Percentiles rank a stretch among this genome's conserved stretches.
Conservation (phyloP, 1,284 basidiomycete genomes). For the Prillingera fragicola region DNA sequence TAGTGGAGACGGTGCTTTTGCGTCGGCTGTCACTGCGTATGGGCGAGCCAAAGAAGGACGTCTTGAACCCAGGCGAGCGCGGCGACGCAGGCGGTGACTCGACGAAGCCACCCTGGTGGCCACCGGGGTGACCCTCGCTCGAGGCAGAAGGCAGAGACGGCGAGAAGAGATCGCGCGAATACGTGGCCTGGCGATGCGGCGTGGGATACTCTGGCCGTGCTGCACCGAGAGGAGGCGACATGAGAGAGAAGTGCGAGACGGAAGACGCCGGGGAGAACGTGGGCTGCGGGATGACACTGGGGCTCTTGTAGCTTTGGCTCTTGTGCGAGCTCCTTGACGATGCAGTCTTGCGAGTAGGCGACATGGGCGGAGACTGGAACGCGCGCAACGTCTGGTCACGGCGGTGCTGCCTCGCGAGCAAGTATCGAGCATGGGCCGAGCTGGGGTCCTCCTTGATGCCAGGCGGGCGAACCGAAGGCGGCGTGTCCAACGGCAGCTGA, state of each 20-base stretch:
- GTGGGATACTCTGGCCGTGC: slow-evolving; percentile 3
- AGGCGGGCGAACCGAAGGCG: not conserved
- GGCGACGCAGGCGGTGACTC: too few species aligned
- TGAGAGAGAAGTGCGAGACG: too few species aligned
- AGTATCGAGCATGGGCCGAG: slow-evolving; percentile 31
- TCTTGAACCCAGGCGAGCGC: too few species aligned
- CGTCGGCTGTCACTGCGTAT: too few species aligned
- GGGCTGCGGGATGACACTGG: slow-evolving; percentile 1
- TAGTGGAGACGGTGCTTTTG: too few species aligned
- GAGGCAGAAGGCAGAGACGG: not conserved
- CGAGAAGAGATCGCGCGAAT: not conserved
- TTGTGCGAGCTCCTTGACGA: not conserved
- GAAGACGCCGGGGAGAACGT: too few species aligned
- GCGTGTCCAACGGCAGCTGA: slow-evolving; percentile 5
- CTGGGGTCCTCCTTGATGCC: slow-evolving; percentile 10
- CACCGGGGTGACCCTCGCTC: too few species aligned
- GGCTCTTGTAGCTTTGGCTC: not conserved
- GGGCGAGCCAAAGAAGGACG: slow-evolving; percentile 7
- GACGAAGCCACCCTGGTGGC: too few species aligned
- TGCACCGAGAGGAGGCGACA: too few species aligned
- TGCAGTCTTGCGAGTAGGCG: not conserved
- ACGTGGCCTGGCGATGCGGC: not conserved
- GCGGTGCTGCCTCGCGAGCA: slow-evolving; percentile 39
- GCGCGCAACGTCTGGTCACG: slow-evolving; percentile 31
- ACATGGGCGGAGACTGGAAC: slow-evolving; percentile 30